Base-by-base conservation (phyloP, 306 rosid species). In the Cucurbita moschata region DNA sequence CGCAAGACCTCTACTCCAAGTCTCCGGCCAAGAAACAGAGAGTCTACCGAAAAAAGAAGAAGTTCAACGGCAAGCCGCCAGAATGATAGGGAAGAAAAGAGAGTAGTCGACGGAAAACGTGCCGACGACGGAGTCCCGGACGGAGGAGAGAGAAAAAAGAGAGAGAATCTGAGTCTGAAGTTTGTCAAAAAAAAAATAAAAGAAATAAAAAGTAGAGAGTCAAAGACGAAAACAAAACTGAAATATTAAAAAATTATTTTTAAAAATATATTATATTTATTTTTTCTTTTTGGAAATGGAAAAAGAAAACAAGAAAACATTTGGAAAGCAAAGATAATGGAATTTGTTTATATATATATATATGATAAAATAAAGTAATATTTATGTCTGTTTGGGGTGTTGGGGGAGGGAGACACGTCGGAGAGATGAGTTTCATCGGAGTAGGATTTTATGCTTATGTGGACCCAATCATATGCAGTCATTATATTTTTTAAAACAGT, bases 111-210 rank as follows among this genome's bases (percentile, higher is more conserved):
- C 62, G 79, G 85, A 77, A 80, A 84, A 80, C 60, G 60, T 35
- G 46, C 59, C 23, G 47, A 51, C 74, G 72, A 43, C 77, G 78
- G 66, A 78, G 75, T 7, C 74, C 61, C 47, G 59, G 77, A 73
- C 54, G 80, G 80, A 63, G 83, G 79, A 68, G 79, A 82, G 78
- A 86, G 81, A 81, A 77, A 78, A 79, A 87, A 79, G 86, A 75
- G 73, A 15, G 73, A 68, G 73, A 68, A 68, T 68, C 58, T 18
- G 23, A 47, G 74, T 46, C 74, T 4, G 65, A 67, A 79, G 73
- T 68, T 53, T 50, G 74, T 70, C 44, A 70, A 70, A 70, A 47
- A 39, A n/a, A n/a, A 8, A 64, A 1, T 2, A 30, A 30, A 30
- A 2, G 4, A 30, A 30, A 30, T 26, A 30, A 69, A 26, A 26